phyloP scores from a whole-genome alignment of 495 filamentous ascomycete genomes.

The Penicillium parvum region DNA sequence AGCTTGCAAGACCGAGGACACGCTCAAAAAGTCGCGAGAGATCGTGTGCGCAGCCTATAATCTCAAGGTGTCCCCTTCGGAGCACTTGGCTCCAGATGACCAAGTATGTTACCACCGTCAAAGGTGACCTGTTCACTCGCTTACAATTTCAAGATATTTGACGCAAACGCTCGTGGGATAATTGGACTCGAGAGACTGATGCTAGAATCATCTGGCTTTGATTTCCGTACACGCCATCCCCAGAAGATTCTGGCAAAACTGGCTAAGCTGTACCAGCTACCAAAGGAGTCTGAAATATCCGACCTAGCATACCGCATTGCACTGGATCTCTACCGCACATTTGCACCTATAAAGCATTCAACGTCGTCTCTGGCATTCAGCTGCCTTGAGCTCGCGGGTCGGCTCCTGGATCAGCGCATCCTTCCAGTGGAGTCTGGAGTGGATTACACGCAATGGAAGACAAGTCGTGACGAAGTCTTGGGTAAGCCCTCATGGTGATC shows the following conservation, averaged over 20 bases:
- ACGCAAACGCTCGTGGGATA: constrained; percentile 65
- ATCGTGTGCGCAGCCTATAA: constrained; percentile 90
- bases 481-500: constrained; percentile 33
- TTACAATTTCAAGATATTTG: constrained; percentile 59
- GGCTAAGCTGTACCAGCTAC: constrained; percentile 45
- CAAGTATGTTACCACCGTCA: constrained; percentile 45
- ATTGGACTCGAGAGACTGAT: constrained; percentile 89
- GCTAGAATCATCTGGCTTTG: constrained; percentile 88
- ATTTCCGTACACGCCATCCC: constrained; percentile 88
- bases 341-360: constrained; percentile 82
- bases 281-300: constrained; percentile 51
- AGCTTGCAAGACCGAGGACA: constrained; percentile 96
- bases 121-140: not conserved
- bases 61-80: constrained; percentile 62
- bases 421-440: constrained; percentile 41
- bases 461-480: constrained; percentile 65
- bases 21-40: constrained; percentile 91
- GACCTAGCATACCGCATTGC: constrained; percentile 72
- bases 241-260: constrained; percentile 80
- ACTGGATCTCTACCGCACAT: constrained; percentile 87
- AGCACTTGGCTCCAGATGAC: constrained; percentile 78
- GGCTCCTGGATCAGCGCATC: constrained; percentile 52
- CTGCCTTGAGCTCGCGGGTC: constrained; percentile 74
- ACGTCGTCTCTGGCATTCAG: constrained; percentile 73
- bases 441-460: constrained; percentile 54